phyloP scores from a whole-genome alignment of 2,329 filamentous ascomycete species.

The Aspergillus proliferans region DNA sequence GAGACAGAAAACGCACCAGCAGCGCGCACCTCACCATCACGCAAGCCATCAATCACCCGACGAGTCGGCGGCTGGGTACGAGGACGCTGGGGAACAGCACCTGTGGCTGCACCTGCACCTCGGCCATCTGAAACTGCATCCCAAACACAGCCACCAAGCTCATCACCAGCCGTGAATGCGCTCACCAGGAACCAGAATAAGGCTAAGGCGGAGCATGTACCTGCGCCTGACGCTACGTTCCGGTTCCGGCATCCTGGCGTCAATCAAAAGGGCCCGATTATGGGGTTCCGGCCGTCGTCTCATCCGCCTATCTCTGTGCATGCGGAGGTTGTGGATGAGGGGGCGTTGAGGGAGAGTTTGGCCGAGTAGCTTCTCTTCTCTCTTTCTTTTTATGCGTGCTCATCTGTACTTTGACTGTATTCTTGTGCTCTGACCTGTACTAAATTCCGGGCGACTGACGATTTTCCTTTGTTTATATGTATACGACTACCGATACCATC shows the following conservation, averaged over 20 bases:
- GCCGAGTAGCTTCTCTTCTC: conserved; percentile 31
- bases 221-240: conserved; percentile 2
- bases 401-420: background rate
- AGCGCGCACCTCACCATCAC: conserved; percentile 4
- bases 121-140: background rate
- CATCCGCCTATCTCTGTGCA: conserved; percentile 52
- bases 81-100: conserved; percentile 56
- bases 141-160: background rate
- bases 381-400: background rate
- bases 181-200: conserved; percentile 24
- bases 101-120: conserved; percentile 16
- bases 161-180: background rate
- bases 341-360: conserved; percentile 56
- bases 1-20: background rate
- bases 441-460: too few relatives aligned
- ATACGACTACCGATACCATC: too few relatives aligned
- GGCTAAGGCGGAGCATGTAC: conserved; percentile 2
- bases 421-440: background rate
- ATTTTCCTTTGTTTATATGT: conserved; percentile 1
- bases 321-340: conserved; percentile 53
- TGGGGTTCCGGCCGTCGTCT: conserved; percentile 60
- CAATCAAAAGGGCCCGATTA: conserved; percentile 69
- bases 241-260: conserved; percentile 59
- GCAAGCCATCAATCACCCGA: conserved; percentile 39
- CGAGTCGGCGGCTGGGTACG: conserved; percentile 62